Evolutionary conservation across 1,139 yeast species (phyloP).

Genomic region (Kodamaea arcana): DNA sequence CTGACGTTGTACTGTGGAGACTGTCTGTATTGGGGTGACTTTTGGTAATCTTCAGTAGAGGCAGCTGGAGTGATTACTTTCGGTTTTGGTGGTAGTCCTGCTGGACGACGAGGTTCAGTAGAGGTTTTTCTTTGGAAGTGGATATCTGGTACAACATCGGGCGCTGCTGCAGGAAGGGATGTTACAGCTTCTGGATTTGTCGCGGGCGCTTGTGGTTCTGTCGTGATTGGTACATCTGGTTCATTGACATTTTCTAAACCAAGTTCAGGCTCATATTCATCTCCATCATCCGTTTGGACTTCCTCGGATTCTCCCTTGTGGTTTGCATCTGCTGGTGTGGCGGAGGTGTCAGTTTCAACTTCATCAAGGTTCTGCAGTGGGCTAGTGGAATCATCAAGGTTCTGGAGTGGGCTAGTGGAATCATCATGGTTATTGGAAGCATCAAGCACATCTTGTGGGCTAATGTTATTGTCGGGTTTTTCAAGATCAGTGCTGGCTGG

Average conservation of each 20-base stretch:
- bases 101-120: slow-evolving; percentile 10
- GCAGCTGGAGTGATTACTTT: slow-evolving; percentile 15
- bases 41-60: slow-evolving; percentile 1
- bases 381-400: too few species aligned
- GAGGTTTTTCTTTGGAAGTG: slow-evolving; percentile 1
- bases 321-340: too few species aligned
- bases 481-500: too few species aligned
- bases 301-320: background rate
- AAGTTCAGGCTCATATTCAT: slow-evolving; percentile 24
- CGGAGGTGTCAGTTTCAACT: too few species aligned
- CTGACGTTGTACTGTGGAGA: slow-evolving; percentile 4
- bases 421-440: too few species aligned
- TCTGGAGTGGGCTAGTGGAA: too few species aligned
- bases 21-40: background rate
- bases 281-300: slow-evolving; percentile 12
- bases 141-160: too few species aligned
- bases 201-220: background rate
- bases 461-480: too few species aligned
- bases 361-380: too few species aligned
- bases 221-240: background rate
- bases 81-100: slow-evolving; percentile 32
- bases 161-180: slow-evolving; percentile 6
- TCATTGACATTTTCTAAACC: slow-evolving; percentile 4
- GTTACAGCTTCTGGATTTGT: too few species aligned
- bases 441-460: too few species aligned